Evolutionary conservation across 495 filamentous ascomycete genomes (phyloP).

Genomic region (Hapsidospora chrysogenum): DNA sequence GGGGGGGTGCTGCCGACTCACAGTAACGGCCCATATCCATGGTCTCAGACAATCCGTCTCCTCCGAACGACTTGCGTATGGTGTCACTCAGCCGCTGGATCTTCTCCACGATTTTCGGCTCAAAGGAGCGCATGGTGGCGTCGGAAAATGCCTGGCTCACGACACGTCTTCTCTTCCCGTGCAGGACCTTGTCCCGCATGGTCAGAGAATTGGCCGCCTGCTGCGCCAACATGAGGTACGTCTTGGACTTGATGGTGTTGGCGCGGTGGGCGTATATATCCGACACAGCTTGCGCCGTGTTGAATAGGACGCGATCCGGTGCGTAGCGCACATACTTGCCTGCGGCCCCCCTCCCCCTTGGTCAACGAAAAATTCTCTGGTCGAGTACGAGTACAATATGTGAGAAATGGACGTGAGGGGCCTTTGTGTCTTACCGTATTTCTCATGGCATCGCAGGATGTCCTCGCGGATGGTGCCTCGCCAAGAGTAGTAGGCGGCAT

Average conservation of each 20-base stretch:
- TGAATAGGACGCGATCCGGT: constrained; percentile 31
- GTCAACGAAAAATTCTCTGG: no score
- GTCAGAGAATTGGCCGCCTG: constrained; percentile 27
- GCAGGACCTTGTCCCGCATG: not conserved
- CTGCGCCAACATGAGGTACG: no score
- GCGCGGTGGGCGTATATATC: no score
- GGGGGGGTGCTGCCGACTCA: no score
- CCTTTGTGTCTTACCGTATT: no score
- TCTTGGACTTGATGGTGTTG: no score
- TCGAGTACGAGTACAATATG: no score
- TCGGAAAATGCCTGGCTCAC: not conserved
- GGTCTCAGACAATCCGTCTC: no score
- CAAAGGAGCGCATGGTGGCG: not conserved
- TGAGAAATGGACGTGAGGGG: no score
- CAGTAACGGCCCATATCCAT: no score
- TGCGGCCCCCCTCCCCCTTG: constrained; percentile 15
- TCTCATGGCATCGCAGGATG: constrained; percentile 19
- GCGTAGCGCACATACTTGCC: constrained; percentile 24
- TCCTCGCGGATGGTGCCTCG: constrained; percentile 25
- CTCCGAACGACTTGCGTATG: not conserved
- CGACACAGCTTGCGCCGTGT: constrained; percentile 21
- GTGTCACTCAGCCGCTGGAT: not conserved
- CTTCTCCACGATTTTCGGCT: not conserved
- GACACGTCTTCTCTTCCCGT: not conserved
- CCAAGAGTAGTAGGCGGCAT: constrained; percentile 19